Conservation (phyloP, 1,284 basidiomycete species). For the Mixia osmundae region DNA sequence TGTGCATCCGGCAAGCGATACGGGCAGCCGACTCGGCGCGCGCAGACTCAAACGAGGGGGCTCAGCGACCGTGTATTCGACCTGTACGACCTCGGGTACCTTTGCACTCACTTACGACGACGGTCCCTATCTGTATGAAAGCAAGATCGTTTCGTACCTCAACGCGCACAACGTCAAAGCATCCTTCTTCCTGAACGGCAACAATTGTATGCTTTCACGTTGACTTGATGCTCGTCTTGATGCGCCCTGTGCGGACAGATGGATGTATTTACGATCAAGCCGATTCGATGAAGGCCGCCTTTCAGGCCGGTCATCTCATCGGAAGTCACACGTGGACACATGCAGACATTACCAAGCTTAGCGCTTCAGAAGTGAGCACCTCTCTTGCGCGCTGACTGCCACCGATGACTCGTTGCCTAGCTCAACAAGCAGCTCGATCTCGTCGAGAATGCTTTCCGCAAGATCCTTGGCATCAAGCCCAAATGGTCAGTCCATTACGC, state of each 20-base stretch:
- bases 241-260: conserved; percentile 1
- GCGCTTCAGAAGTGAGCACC: conserved; percentile 11
- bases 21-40: too few species aligned
- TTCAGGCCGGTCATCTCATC: conserved; percentile 18
- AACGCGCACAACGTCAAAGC: conserved; percentile 7
- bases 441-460: conserved; percentile 14
- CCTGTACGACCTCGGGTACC: conserved; percentile 7
- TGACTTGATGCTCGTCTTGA: not conserved
- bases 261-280: conserved; percentile 17
- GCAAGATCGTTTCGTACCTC: conserved; percentile 12
- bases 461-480: conserved; percentile 19
- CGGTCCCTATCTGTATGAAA: conserved; percentile 13
- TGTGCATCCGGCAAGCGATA: too few species aligned
- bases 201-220: conserved; percentile 12
- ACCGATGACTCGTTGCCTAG: not conserved
- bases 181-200: conserved; percentile 18
- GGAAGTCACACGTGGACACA: conserved; percentile 17
- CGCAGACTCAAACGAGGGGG: too few species aligned
- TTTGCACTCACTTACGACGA: conserved; percentile 17
- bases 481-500: conserved; percentile 10
- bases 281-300: conserved; percentile 11
- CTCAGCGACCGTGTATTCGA: conserved; percentile 4
- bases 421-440: not conserved
- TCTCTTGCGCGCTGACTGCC: not conserved
- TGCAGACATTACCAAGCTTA: conserved; percentile 15